phyloP scores from a whole-genome alignment of 2,329 filamentous ascomycete species.

The Arthroderma sp. region DNA sequence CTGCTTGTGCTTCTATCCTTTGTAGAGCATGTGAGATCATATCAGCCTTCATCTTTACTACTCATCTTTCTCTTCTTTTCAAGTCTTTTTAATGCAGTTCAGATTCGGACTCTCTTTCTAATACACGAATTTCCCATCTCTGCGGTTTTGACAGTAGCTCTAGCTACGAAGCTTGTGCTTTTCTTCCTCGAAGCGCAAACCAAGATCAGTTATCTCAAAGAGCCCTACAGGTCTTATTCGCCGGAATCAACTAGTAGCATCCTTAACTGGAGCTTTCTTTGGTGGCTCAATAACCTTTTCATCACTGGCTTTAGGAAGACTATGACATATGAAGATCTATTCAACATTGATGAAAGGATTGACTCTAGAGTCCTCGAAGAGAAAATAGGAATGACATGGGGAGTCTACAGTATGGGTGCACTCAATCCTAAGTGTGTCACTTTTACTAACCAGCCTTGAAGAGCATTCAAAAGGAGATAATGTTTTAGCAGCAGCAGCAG shows the following conservation, averaged over 20 bases:
- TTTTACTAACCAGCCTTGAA: background rate
- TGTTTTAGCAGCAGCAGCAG: background rate
- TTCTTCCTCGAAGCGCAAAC: constrained; percentile 18
- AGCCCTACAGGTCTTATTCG: constrained; percentile 14
- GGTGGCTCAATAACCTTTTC: constrained; percentile 28
- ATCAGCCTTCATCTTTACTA: constrained; percentile 33
- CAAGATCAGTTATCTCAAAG: constrained; percentile 20
- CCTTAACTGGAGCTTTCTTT: constrained; percentile 25
- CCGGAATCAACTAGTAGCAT: constrained; percentile 27
- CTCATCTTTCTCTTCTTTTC: constrained; percentile 32
- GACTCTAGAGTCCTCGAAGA: background rate
- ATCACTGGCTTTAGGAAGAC: constrained; percentile 20
- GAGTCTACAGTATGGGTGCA: background rate
- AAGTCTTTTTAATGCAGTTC: constrained; percentile 29
- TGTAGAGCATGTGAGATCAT: constrained; percentile 28
- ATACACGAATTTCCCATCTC: constrained; percentile 10
- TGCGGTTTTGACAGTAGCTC: constrained; percentile 13
- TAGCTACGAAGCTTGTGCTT: constrained; percentile 15
- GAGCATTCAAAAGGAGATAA: background rate
- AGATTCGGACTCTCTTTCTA: constrained; percentile 26
- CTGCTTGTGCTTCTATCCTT: constrained; percentile 5
- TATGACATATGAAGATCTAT: constrained; percentile 13
- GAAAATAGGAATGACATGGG: background rate
- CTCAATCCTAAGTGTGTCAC: background rate
- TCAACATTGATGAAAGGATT: background rate